These are phyloP conservation scores for Candida railenensis DNA, from an alignment of 805 yeast genomes.

Conservation along the genomic window DNA sequence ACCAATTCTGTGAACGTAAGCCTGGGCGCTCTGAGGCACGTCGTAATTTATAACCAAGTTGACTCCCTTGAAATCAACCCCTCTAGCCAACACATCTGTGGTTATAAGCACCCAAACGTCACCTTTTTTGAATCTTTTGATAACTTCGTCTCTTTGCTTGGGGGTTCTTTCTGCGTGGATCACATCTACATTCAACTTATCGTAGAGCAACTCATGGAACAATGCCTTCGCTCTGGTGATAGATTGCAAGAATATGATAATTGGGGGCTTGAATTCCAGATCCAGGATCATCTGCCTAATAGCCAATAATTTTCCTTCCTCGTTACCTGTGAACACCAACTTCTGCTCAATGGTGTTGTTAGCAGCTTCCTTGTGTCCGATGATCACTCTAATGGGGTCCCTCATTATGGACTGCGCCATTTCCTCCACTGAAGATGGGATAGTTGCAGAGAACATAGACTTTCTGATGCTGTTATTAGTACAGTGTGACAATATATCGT, in stretches of 20 bases:
- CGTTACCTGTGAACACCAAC: conserved; percentile 84
- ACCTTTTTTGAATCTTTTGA: conserved; percentile 82
- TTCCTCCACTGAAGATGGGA: conserved; percentile 90
- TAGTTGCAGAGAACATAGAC: conserved; percentile 91
- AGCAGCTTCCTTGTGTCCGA: conserved; percentile 95
- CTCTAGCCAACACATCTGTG: conserved; percentile 94
- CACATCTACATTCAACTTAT: conserved; percentile 88
- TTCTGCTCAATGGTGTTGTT: conserved; percentile 78
- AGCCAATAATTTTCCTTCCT: conserved; percentile 92
- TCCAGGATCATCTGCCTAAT: conserved; percentile 82
- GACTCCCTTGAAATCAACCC: conserved; percentile 95
- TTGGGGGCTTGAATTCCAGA: conserved; percentile 90
- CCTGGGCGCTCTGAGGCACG: conserved; percentile 90
- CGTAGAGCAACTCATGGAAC: conserved; percentile 89
- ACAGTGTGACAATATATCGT: conserved; percentile 68
- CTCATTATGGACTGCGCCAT: conserved; percentile 82
- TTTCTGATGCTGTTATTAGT: conserved; percentile 53
- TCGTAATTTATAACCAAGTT: conserved; percentile 94
- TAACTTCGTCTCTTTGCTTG: conserved; percentile 79
- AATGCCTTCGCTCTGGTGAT: conserved; percentile 93
- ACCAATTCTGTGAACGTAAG: conserved; percentile 97
- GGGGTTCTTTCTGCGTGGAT: conserved; percentile 94
- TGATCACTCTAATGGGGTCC: conserved; percentile 80
- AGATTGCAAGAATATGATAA: conserved; percentile 86
- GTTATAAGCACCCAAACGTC: conserved; percentile 95